Evolutionary conservation across 306 rosid genomes (phyloP), one percentile per base, ranked within the genome.

Genomic region (Gillenia trifoliata): DNA sequence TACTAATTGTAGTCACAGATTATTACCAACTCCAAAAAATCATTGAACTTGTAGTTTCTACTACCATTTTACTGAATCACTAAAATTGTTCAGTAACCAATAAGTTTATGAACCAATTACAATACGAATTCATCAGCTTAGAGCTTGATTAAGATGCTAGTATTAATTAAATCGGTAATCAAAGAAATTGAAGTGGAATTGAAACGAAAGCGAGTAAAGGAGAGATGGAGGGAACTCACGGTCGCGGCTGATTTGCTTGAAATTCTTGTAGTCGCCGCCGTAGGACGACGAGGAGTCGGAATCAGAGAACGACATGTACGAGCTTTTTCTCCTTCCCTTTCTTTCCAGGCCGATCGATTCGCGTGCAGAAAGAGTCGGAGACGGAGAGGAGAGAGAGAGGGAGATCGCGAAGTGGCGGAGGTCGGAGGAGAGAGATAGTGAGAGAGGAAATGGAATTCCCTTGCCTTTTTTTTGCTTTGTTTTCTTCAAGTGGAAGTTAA

Each of bases 211-310:
- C 29, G 16, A 9, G 26, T n/a, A n/a, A 13, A 26, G 20, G n/a
- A 30, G 8, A 19, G 43, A 55, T 29, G 66, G 54, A 49, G 59
- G 25, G 31, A 7, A 77, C 86, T 80, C 52, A 87, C 91, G 86
- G 34, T 87, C 88, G 23, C 91, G 91, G 82, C 82, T 87, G 83
- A 84, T 77, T 84, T 84, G 91, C 67, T 83, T 77, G 82, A 87
- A 87, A 75, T 65, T 84, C 78, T 82, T 87, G 83, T 87, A 77
- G 40, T 87, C 91, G 69, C 75, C 82, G 68, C 82, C 86, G 67
- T 71, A 40, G 36, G 91, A 87, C 17, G 91, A 84, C 43, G 91
- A 87, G 78, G 91, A 87, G 78, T 87, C 91, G 50, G 91, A 84
- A 66, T 82, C 88, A 43, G 88, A 87, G 59, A 80, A 71, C 70